Evolutionary conservation across 2,329 filamentous ascomycete species (phyloP), one percentile per base, ranked within the genome.

Genomic region (Davidsoniella australis): DNA sequence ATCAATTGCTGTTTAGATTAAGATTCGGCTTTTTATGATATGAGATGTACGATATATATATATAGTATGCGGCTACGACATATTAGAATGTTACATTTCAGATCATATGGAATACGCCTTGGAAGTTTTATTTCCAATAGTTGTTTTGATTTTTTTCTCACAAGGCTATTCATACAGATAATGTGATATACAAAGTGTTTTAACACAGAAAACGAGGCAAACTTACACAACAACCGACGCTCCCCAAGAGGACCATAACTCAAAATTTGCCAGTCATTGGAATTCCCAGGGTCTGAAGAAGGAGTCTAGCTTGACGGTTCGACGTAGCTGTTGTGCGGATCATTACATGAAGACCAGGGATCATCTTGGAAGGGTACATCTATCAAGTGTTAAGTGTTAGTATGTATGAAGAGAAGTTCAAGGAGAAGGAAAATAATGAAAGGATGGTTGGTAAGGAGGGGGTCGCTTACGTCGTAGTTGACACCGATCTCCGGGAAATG

Each of bases 401-500:
- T 14, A 36, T 36, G 10, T 20, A 7, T 29, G 7, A 10, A 14
- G 7, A 12, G 17, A 18, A 7, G 9, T 18, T 9, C 12, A 18
- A 41, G 9, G 26, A 26, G 16, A 20, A 49, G 23, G 36, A 43
- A 18, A 7, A 7, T 16, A 20, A 5, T 10, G 29, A 41, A 16
- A 53, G 56, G 17, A 16, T 26, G 41, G 24, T 18, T 12, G 37
- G n/a, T 14, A 8, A 42, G 26, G 20, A 23, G 5, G 20, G 16
- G 23, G 33, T n/a, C 49, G 74, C 84, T 73, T 67, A 94, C 86
- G 66, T 94, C 85, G 61, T 91, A 94, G 68, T 94, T 95, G 58
- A 86, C 78, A 65, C 95, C 88, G 42, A 98, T 76, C 68, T 98
- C 91, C 0, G 91, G 91, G 67, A 96, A 98, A 56, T 85, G 69